phyloP scores from a whole-genome alignment of 208 protist species.

The Wallacemonas sp. region DNA sequence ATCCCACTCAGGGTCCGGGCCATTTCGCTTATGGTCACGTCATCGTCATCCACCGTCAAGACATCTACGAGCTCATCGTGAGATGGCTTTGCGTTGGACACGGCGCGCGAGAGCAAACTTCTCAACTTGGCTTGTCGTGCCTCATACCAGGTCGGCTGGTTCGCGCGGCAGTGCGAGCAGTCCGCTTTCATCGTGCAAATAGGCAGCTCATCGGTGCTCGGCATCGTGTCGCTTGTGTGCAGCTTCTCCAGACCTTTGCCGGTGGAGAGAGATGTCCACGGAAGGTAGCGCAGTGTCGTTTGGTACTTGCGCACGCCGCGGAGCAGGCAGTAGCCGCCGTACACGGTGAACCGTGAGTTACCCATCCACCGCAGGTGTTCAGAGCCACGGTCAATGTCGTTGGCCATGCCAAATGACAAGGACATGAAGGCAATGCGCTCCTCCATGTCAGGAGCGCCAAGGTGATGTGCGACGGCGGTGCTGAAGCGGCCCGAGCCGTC shows the following conservation, averaged over 20 bases:
- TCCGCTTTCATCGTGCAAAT: slow-evolving; percentile 57
- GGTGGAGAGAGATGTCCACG: slow-evolving; percentile 39
- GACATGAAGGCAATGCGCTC: slow-evolving; percentile 85
- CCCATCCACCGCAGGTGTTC: slow-evolving; percentile 89
- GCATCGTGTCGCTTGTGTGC: slow-evolving; percentile 36
- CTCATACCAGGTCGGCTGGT: slow-evolving; percentile 15
- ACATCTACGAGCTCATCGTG: slow-evolving; percentile 8
- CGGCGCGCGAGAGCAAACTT: not conserved
- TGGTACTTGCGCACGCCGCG: slow-evolving; percentile 54
- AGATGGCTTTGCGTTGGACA: not conserved
- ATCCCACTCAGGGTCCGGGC: not conserved
- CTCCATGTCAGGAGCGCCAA: slow-evolving; percentile 40
- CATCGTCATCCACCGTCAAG: slow-evolving; percentile 13
- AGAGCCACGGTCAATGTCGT: slow-evolving; percentile 84
- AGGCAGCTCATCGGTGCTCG: slow-evolving; percentile 36
- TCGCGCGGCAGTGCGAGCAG: slow-evolving; percentile 66
- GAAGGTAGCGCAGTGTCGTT: slow-evolving; percentile 70
- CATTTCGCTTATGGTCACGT: slow-evolving; percentile 12
- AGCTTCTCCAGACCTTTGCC: slow-evolving; percentile 68
- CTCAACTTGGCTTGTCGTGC: slow-evolving; percentile 1
- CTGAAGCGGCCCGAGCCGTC: slow-evolving; percentile 46
- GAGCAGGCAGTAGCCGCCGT: slow-evolving; percentile 63
- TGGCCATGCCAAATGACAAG: slow-evolving; percentile 77
- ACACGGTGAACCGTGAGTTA: slow-evolving; percentile 76
- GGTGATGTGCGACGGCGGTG: slow-evolving; percentile 35